Evolutionary conservation across 352 stramenopile genomes (phyloP), one percentile per base, ranked within the genome.

Genomic region (Phytophthora kernoviae): DNA sequence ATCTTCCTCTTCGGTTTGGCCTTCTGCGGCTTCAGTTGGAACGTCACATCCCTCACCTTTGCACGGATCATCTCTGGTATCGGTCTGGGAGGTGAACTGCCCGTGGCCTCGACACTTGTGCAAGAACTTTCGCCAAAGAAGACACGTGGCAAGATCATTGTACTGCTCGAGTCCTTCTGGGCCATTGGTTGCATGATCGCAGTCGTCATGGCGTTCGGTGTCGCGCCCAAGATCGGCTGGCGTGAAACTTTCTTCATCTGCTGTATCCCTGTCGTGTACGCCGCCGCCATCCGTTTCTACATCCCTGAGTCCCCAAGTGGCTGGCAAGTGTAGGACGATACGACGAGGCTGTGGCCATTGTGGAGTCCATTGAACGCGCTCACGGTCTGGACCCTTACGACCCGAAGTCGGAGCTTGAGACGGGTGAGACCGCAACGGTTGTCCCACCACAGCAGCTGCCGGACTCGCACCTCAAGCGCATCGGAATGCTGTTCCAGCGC

Each of bases 231-330:
- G 21, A 81, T 87, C 15, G 77, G 76, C 39, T 91, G 81, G 81
- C 77, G 81, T 17, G 62, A 82, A 26, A 82, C 79, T 14, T 89
- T 84, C 41, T 79, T 77, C 46, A 48, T 89, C 9, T 85, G 60
- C 53, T 81, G 65, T 45, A 79, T 78, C 37, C 67, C 68, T 4
- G 77, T 84, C 14, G 5, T 91, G 2, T 91, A 83, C 47, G 69
- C 75, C 8, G 63, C 64, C 32, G 68, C 81, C 8, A 77, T 91
- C 30, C 73, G 75, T 17, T 72, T 84, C 26, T 70, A 46, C 21
- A 73, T 89, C 39, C 81, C 77, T 0, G 81, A 91, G 62, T 89
- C 79, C n/a, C 79, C 81, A 40, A 87, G 61, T 91, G 81, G 81
- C 66, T 89, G 9, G 81, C 81, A 21, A 85, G 73, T 26, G 79